Conservation (phyloP, 345 rosid species). For the Euphorbia lathyris region DNA sequence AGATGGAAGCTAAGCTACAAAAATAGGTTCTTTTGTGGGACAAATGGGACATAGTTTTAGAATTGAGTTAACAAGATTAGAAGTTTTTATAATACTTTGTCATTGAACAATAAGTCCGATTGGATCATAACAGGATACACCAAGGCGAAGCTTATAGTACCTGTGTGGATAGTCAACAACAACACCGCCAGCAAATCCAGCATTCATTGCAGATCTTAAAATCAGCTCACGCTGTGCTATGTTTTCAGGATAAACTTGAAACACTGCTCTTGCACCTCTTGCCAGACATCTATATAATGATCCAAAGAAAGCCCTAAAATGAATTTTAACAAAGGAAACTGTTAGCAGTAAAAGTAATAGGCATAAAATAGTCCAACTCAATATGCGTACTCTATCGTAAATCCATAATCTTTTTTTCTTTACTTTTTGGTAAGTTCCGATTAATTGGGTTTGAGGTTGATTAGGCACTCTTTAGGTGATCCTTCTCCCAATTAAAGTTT, state of each 20-base stretch:
- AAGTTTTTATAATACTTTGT: no score
- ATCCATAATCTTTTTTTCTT: background rate
- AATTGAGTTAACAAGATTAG: background rate
- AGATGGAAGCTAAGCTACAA: no score
- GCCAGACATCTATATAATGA: slow-evolving; percentile 76
- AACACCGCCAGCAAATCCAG: slow-evolving; percentile 93
- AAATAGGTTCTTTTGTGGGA: no score
- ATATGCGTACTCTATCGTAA: background rate
- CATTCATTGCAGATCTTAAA: slow-evolving; percentile 72
- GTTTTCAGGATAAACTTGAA: slow-evolving; percentile 88
- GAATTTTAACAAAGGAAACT: background rate
- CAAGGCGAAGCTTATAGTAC: slow-evolving; percentile 25
- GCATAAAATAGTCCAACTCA: background rate
- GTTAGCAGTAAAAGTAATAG: background rate
- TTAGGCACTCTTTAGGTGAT: no score
- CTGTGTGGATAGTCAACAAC: slow-evolving; percentile 94
- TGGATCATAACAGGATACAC: background rate
- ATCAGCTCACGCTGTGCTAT: slow-evolving; percentile 78
- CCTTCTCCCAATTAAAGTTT: no score
- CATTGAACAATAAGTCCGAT: no score
- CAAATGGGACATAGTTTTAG: background rate
- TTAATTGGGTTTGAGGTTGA: no score
- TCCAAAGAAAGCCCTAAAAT: slow-evolving; percentile 76
- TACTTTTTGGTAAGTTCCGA: no score
- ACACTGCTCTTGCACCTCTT: slow-evolving; percentile 90